Conservation (phyloP, 139 green algal genomes). For the Chara braunii region DNA sequence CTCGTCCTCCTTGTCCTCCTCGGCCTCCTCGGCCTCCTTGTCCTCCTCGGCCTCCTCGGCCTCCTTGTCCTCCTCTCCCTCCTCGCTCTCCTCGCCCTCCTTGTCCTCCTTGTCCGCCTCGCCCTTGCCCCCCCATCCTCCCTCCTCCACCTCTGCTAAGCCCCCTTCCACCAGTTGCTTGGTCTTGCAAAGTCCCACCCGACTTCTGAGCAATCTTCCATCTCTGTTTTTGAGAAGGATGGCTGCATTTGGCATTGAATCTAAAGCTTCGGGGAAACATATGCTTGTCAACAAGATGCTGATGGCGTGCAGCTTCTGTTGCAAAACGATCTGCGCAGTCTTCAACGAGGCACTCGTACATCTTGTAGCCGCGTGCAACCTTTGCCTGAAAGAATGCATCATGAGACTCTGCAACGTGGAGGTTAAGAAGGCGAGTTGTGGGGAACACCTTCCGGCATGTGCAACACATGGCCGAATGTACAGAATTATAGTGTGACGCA, state of each 20-base stretch:
- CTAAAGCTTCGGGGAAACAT: constrained; percentile 3
- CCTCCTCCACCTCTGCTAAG: too few species aligned
- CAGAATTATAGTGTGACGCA: constrained; percentile 11
- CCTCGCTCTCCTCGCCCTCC: too few species aligned
- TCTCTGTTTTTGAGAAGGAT: background rate
- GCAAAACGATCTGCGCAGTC: constrained; percentile 1
- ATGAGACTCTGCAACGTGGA: constrained; percentile 25
- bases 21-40: too few species aligned
- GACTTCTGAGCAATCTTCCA: background rate
- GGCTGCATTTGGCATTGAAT: constrained; percentile 1
- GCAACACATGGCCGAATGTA: background rate
- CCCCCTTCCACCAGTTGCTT: too few species aligned
- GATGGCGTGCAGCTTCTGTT: background rate
- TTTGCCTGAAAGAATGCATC: constrained; percentile 28
- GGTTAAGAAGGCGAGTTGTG: constrained; percentile 13
- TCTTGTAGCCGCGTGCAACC: background rate
- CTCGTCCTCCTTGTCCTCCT: too few species aligned
- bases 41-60: too few species aligned
- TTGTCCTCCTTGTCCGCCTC: too few species aligned
- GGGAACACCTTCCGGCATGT: constrained; percentile 12
- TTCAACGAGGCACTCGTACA: constrained; percentile 34
- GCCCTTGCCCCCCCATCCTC: too few species aligned
- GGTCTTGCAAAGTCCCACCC: too few species aligned
- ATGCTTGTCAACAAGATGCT: constrained; percentile 21
- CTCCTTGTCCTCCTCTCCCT: too few species aligned